phyloP scores from a whole-genome alignment of 805 yeast species.

The Yamadazyma tumulicola region DNA sequence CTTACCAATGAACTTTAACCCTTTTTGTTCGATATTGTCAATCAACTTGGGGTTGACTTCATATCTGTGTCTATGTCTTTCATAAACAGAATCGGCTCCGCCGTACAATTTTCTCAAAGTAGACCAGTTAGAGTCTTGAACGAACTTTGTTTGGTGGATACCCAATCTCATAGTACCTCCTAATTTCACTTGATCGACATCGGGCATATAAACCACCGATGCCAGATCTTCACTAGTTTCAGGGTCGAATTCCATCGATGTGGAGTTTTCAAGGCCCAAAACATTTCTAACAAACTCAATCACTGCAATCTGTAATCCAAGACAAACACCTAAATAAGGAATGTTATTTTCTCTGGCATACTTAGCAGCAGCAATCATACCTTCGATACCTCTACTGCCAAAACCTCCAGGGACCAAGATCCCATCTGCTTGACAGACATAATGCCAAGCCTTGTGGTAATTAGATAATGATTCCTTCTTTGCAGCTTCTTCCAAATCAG shows the following conservation, averaged over 20 bases:
- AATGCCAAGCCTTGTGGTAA: constrained; percentile 95
- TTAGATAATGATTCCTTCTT: constrained; percentile 62
- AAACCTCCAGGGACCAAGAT: constrained; percentile 98
- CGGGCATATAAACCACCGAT: constrained; percentile 96
- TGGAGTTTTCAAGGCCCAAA: constrained; percentile 62
- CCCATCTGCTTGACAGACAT: constrained; percentile 91
- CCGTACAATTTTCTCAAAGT: constrained; percentile 78
- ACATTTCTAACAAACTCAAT: constrained; percentile 87
- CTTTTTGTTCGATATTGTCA: constrained; percentile 65
- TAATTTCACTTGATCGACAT: constrained; percentile 88
- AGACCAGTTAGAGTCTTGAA: constrained; percentile 60
- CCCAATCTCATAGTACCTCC: constrained; percentile 99
- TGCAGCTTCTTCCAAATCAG: constrained; percentile 77
- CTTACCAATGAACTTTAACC: constrained; percentile 87
- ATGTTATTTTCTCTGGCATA: constrained; percentile 96
- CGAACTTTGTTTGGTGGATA: constrained; percentile 83
- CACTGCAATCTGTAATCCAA: constrained; percentile 96
- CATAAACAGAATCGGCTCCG: constrained; percentile 61
- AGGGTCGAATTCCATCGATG: constrained; percentile 78
- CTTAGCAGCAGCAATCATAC: constrained; percentile 94
- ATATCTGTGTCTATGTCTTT: constrained; percentile 98
- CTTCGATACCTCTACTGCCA: constrained; percentile 96
- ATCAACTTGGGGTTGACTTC: constrained; percentile 90
- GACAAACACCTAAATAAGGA: constrained; percentile 95
- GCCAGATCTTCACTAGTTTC: constrained; percentile 59